phyloP scores from a whole-genome alignment of 768 basidiomycete genomes.

The Tulasnella sp. region DNA sequence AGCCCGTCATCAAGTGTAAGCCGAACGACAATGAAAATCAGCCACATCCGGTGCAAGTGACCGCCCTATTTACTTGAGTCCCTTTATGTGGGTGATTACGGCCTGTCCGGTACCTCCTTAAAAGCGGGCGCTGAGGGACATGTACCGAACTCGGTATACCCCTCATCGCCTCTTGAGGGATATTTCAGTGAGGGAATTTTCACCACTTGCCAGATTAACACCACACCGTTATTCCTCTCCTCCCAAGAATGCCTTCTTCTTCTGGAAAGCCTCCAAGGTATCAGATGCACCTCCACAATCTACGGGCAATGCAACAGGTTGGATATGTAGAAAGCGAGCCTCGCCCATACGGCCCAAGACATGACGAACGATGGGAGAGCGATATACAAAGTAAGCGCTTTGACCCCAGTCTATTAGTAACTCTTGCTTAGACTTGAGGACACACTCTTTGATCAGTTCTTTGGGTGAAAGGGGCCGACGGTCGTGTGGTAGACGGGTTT shows the following conservation, averaged over 20 bases:
- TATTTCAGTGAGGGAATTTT: slow-evolving; percentile 3
- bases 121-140: background rate
- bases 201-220: background rate
- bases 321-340: background rate
- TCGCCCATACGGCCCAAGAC: background rate
- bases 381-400: background rate
- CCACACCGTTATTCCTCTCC: slow-evolving; percentile 7
- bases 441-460: background rate
- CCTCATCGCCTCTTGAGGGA: slow-evolving; percentile 13
- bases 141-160: background rate
- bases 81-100: background rate
- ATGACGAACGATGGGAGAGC: slow-evolving; percentile 3
- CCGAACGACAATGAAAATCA: background rate
- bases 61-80: background rate
- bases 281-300: slow-evolving; percentile 9
- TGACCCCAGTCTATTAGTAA: background rate
- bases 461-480: background rate
- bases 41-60: slow-evolving; percentile 9
- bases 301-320: slow-evolving; percentile 1
- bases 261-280: background rate
- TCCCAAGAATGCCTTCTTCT: background rate
- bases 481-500: background rate
- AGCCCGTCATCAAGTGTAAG: background rate
- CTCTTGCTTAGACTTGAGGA: background rate
- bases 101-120: slow-evolving; percentile 5